Evolutionary conservation across 2,329 filamentous ascomycete species (phyloP).

Genomic region (Metarhizium anisopliae): DNA sequence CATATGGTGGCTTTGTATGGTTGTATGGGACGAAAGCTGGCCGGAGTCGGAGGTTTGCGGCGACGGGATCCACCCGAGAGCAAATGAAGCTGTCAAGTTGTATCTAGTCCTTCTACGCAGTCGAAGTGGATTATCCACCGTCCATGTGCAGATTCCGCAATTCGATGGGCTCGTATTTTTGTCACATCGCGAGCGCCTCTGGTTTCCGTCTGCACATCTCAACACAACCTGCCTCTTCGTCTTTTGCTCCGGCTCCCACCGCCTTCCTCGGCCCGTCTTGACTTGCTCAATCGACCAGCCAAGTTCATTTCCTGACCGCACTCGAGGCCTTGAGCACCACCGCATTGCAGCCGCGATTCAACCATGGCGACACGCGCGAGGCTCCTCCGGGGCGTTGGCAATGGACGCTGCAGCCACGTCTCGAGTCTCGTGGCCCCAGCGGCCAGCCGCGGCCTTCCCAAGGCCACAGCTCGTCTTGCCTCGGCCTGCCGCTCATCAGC

Average conservation of each 20-base stretch:
- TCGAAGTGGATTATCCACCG: too few relatives aligned
- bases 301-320: not conserved
- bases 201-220: not conserved
- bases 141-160: too few relatives aligned
- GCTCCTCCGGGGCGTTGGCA: conserved; percentile 4
- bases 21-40: too few relatives aligned
- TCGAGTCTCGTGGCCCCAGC: conserved; percentile 1
- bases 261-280: not conserved
- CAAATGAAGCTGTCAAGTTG: too few relatives aligned
- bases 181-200: too few relatives aligned
- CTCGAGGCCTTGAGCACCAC: not conserved
- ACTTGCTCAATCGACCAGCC: not conserved
- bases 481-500: conserved; percentile 1
- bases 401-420: not conserved
- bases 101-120: too few relatives aligned
- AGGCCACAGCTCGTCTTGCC: conserved; percentile 1
- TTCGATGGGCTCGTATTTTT: too few relatives aligned
- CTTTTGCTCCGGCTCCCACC: not conserved
- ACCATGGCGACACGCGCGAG: conserved; percentile 6
- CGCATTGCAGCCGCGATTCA: not conserved
- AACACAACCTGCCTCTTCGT: not conserved
- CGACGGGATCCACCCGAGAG: too few relatives aligned
- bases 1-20: too few relatives aligned
- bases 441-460: not conserved
- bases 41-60: too few relatives aligned